Evolutionary conservation across 2,329 filamentous ascomycete genomes (phyloP), one percentile per base, ranked within the genome.

Genomic region (Chrysosporium keratinophilum): DNA sequence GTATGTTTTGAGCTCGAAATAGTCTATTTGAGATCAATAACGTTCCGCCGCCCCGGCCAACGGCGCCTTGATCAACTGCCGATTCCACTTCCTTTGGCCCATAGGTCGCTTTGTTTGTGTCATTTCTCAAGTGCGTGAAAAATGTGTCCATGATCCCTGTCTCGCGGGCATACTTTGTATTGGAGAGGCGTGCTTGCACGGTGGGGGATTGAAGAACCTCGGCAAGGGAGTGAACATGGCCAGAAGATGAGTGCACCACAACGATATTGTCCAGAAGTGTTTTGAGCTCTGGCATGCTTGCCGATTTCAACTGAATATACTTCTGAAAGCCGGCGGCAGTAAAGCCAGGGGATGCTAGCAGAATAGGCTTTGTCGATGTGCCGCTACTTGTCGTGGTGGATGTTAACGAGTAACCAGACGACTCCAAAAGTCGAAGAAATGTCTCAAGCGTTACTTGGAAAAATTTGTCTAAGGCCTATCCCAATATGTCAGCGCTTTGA

Each of bases 71-170:
- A 10, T 83, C 82, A 3, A 96, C 84, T 0, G 91, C 91, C 57
- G 80, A 81, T 64, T 88, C 83, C 1, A 95, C 89, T 51, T 95
- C 88, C 12, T 77, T 79, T 0, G 85, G 81, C 0, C 93, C 93
- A 69, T 98, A 98, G 78, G 90, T 95, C 1, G 90, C 91, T 54
- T 86, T 81, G 2, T 87, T 87, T 60, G 96, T 90, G 58, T 97
- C 90, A 56, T 81, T 81, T 50, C 90, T 83, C 56, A 98, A 74
- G 57, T 87, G 76, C 0, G 83, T 79, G 62, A 86, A 82, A 65
- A 97, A 89, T 43, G 83, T 80, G 63, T 97, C 89, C 82, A 98
- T 89, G 56, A 88, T 76, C 37, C 78, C 79, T 1, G 88, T 88
- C 69, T 96, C 90, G 56, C 83, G 81, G 2, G 87, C 84, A 66